Evolutionary conservation across 2,329 filamentous ascomycete species (phyloP), one percentile per base, ranked within the genome.

Genomic region (Calonectria honghensis): DNA sequence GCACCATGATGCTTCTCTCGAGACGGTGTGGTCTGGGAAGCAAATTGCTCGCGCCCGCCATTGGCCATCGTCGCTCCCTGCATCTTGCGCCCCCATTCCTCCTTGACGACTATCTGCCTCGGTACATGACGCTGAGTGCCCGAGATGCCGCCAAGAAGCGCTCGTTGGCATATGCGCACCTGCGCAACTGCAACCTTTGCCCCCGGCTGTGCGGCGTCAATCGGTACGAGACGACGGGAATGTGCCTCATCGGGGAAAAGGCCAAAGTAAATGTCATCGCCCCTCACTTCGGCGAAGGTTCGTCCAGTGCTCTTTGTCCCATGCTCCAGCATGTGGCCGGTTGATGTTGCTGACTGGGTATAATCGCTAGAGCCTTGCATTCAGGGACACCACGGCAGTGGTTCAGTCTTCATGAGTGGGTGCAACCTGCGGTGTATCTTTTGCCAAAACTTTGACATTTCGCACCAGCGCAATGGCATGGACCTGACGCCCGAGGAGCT

Each of bases 261-360:
- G 94, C 92, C 71, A 95, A 95, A 80, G 94, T 97, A 78, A 96
- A 95, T 82, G 94, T 94, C 10, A 95, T 97, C 77, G 95, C 94
- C 73, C 95, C 95, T 66, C 95, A 97, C 84, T 96, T 96, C 83
- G 95, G 94, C 54, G 94, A 96, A 88, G 91, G 89, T 90, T 76
- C 78, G 87, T 84, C 64, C 13, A 20, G 41, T 68, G 51, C 72
- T 67, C 73, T 66, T 66, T 75, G 54, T 71, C 72, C 75, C 75
- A 74, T 75, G 64, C 65, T 18, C n/a, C 41, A 13, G 27, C 31
- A 51, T 73, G 31, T 45, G 72, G 37, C 65, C 29, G 0, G 32
- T 24, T 31, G n/a, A 11, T 29, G 50, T 52, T 24, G 16, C 18
- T 74, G n/a, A 65, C 73, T 14, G 32, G 29, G 13, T 39, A 51